Evolutionary conservation across 768 basidiomycete species (phyloP), one percentile per base, ranked within the genome.

Genomic region (Gelatoporia subvermispora): DNA sequence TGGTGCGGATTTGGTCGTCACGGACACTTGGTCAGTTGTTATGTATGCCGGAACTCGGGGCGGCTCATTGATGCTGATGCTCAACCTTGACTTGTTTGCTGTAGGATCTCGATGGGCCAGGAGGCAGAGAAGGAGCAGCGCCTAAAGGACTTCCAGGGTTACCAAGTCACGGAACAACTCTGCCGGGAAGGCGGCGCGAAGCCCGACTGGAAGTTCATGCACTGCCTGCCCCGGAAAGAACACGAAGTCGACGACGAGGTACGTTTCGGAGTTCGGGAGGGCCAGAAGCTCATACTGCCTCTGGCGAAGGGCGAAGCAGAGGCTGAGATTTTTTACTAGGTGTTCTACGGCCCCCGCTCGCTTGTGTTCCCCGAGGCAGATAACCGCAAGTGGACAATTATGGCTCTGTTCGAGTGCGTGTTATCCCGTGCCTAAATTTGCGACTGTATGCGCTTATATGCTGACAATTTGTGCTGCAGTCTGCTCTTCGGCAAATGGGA

Each of bases 71-170:
- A 21, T 46, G 31, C 39, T 23, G 11, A 20, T 41, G 15, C n/a
- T n/a, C n/a, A n/a, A n/a, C n/a, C n/a, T n/a, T n/a, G n/a, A n/a
- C n/a, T n/a, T n/a, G n/a, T n/a, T n/a, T n/a, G 1, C 16, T 22
- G 13, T 59, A 94, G 92, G 93, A 93, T 98, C 54, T 97, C 95
- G 2, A 98, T 99, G 96, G 96, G 96, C 16, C 93, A 96, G 67
- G 96, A 98, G 68, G 87, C 84, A 1, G 93, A 98, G 66, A 92
- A 93, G 54, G 88, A 73, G 25, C 82, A 91, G 57, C 83, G 95
- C 15, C 65, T 95, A 37, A 71, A 79, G 43, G 95, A 91, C 50
- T 99, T 99, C 69, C 54, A 78, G 16, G 94, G 96, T 2, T 99
- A 90, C 67, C 96, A 97, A 62, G 83, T 99, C 42, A 98, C 95